phyloP scores from a whole-genome alignment of 805 yeast species.

The Starmera pachycereana region DNA sequence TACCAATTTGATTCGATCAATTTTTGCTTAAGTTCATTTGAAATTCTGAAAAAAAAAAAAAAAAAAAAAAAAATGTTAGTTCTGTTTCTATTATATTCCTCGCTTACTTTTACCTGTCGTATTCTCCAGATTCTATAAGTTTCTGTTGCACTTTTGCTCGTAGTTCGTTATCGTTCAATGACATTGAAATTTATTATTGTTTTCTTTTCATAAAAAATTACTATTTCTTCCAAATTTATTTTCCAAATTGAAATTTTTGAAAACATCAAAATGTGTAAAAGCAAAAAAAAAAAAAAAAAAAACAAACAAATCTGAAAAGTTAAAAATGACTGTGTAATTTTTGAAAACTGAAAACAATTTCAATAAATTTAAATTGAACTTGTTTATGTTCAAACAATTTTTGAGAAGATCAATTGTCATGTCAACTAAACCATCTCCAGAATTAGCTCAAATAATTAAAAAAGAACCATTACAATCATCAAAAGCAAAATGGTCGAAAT shows the following conservation, averaged over 20 bases:
- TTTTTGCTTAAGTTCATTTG: constrained; percentile 48
- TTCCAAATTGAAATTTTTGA: no score
- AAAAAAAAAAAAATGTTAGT: not conserved
- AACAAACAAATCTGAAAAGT: no score
- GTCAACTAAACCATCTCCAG: constrained; percentile 24
- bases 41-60: constrained; percentile 29
- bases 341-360: no score
- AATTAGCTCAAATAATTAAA: constrained; percentile 22
- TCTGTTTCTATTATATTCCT: no score
- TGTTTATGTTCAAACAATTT: no score
- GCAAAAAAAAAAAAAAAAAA: no score
- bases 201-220: not conserved
- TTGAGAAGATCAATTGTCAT: constrained; percentile 3
- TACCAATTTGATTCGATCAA: constrained; percentile 80
- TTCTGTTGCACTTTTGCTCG: constrained; percentile 59
- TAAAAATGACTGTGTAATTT: no score
- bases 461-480: constrained; percentile 23
- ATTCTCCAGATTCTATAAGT: constrained; percentile 69
- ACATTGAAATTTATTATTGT: not conserved
- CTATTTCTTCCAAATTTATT: no score
- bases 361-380: no score
- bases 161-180: constrained; percentile 15
- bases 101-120: constrained; percentile 60
- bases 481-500: constrained; percentile 58
- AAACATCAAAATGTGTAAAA: no score